Evolutionary conservation across 2,329 filamentous ascomycete genomes (phyloP), one percentile per base, ranked within the genome.

Genomic region (Trichoderma aggressivum): DNA sequence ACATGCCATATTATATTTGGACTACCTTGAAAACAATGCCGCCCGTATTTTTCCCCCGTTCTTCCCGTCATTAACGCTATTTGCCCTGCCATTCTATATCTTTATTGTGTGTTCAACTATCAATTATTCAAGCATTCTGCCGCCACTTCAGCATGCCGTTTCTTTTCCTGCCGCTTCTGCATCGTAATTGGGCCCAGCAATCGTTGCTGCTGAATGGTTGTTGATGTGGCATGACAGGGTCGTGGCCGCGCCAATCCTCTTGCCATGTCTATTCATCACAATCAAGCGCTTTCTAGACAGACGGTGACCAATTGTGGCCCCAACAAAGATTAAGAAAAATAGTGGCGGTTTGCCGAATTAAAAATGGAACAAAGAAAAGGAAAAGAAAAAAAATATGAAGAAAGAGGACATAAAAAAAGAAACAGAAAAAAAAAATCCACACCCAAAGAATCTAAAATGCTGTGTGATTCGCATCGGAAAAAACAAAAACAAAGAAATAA

Each of bases 41-140:
- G 58, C 65, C 65, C 71, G 61, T 61, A 53, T 55, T 58, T 70
- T 70, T 64, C 30, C 56, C 66, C 66, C 55, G 8, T 18, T 28
- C 47, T 72, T 58, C 36, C 59, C 66, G 34, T 72, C 70, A 67
- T 71, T 70, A 72, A 72, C 61, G 71, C 71, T 72, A 53, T 74
- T 70, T 53, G 39, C 56, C 58, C 65, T 71, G 56, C 71, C 68
- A 60, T 60, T 74, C 74, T 74, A 74, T 76, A 70, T 72, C 60
- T 74, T 74, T 72, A 74, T 71, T 72, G 56, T 70, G 56, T 76
- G 72, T 74, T 75, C 74, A 74, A 73, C 73, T 74, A 75, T 72
- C 71, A 71, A 75, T 75, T 77, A 77, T 77, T 77, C 75, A 77
- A 77, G 73, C 74, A 71, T 74, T 64, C 65, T 61, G 66, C 65